These are phyloP conservation scores for Quercus variabilis DNA, from an alignment of 306 rosid genomes.

Conservation along the genomic window DNA sequence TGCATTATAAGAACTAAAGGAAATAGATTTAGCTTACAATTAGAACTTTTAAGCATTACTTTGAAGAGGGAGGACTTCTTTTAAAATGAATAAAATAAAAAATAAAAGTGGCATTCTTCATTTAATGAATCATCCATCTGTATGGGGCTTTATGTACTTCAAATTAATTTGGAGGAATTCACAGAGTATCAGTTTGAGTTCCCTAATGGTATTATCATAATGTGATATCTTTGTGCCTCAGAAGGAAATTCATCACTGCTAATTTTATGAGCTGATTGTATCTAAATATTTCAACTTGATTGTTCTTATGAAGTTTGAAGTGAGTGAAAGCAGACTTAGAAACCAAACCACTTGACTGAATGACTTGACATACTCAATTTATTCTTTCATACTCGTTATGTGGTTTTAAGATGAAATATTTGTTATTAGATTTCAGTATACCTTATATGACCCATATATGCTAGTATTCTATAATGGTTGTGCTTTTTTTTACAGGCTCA, in stretches of 20 bases:
- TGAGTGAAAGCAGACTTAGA: too few relatives aligned
- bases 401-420: neutral
- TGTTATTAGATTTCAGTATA: neutral
- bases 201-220: neutral
- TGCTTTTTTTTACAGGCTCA: constrained; percentile 41
- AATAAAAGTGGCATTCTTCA: neutral
- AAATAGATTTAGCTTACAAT: neutral
- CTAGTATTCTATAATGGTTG: neutral
- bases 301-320: neutral
- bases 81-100: too few relatives aligned
- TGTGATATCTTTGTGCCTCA: neutral
- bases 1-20: neutral
- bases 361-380: too few relatives aligned
- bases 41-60: neutral
- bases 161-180: neutral
- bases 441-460: neutral
- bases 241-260: neutral
- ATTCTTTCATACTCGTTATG: neutral
- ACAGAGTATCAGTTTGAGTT: neutral
- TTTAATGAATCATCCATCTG: neutral
- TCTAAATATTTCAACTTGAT: neutral
- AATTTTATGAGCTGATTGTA: neutral
- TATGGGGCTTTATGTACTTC: neutral
- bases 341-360: too few relatives aligned
- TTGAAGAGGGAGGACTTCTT: neutral